These are phyloP conservation scores for Leccinum longicurvipes DNA, from an alignment of 768 basidiomycete species.

Conservation along the genomic window DNA sequence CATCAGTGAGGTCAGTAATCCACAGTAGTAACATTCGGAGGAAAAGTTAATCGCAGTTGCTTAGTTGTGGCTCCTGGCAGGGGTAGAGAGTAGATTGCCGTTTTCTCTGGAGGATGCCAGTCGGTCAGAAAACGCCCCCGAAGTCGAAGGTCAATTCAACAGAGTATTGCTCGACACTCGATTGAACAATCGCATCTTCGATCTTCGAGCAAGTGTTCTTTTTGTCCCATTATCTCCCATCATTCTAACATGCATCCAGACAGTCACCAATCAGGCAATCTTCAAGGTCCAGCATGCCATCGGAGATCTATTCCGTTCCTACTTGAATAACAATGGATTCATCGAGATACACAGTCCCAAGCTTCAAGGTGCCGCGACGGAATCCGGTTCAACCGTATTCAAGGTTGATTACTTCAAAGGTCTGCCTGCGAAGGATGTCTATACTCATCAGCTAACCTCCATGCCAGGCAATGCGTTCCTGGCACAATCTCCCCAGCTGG, in stretches of 20 bases:
- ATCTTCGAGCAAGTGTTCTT: conserved; percentile 69
- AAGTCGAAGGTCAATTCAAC: conserved; percentile 62
- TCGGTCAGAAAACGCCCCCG: conserved; percentile 72
- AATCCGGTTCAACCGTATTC: conserved; percentile 96
- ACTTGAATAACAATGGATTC: conserved; percentile 71
- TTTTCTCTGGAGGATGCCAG: conserved; percentile 93
- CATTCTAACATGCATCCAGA: conserved; percentile 45
- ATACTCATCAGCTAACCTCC: not conserved
- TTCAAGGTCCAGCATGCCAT: conserved; percentile 92
- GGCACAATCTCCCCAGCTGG: conserved; percentile 95
- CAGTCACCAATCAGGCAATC: conserved; percentile 92
- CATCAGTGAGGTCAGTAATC: conserved; percentile 62
- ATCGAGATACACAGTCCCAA: conserved; percentile 97
- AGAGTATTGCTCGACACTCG: conserved; percentile 90
- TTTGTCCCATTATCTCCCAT: not conserved
- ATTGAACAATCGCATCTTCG: conserved; percentile 89
- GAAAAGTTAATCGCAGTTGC: not conserved
- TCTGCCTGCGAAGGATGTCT: not conserved
- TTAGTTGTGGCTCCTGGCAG: conserved; percentile 80
- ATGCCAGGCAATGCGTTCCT: conserved; percentile 81
- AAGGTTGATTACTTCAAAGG: conserved; percentile 98
- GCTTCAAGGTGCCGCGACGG: conserved; percentile 94
- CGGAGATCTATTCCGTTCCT: conserved; percentile 82
- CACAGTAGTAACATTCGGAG: not conserved
- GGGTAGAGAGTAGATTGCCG: conserved; percentile 74